phyloP scores from a whole-genome alignment of 1,139 yeast genomes.

The Kluyveromyces marxianus region DNA sequence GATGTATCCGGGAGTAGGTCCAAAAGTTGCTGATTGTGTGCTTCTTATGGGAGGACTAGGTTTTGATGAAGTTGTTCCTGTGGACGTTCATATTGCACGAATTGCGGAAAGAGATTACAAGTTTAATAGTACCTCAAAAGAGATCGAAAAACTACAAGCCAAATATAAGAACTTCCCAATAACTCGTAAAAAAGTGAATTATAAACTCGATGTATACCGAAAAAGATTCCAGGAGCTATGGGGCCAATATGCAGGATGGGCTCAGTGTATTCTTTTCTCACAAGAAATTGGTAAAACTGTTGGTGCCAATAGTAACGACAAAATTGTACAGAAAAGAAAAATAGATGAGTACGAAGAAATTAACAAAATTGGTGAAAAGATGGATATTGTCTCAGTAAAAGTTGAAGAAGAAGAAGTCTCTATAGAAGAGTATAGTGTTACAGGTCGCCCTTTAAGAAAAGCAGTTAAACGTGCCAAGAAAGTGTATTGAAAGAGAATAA shows the following conservation, averaged over 20 bases:
- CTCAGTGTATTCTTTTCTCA: constrained; percentile 85
- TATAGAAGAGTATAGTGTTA: constrained; percentile 20
- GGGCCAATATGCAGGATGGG: constrained; percentile 98
- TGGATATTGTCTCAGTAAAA: constrained; percentile 12
- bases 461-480: constrained; percentile 14
- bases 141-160: constrained; percentile 26
- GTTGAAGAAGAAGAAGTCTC: constrained; percentile 2
- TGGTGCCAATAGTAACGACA: constrained; percentile 29
- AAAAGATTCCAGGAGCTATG: constrained; percentile 57
- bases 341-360: too few relatives aligned
- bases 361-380: constrained; percentile 12
- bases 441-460: constrained; percentile 29
- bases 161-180: constrained; percentile 23
- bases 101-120: constrained; percentile 80
- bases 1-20: constrained; percentile 84
- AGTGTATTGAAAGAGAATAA: background rate
- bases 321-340: constrained; percentile 1
- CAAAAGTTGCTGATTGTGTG: constrained; percentile 95
- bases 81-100: constrained; percentile 94
- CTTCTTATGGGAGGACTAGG: constrained; percentile 79
- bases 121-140: constrained; percentile 39
- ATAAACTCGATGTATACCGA: constrained; percentile 47
- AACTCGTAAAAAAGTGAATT: constrained; percentile 45
- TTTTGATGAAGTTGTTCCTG: constrained; percentile 84
- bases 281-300: constrained; percentile 65